A percentile compares a stretch with the other conserved stretches of the same genome.
phyloP scores from a whole-genome alignment of 192 early-diverging fungal species.

The Coemansia sp. region DNA sequence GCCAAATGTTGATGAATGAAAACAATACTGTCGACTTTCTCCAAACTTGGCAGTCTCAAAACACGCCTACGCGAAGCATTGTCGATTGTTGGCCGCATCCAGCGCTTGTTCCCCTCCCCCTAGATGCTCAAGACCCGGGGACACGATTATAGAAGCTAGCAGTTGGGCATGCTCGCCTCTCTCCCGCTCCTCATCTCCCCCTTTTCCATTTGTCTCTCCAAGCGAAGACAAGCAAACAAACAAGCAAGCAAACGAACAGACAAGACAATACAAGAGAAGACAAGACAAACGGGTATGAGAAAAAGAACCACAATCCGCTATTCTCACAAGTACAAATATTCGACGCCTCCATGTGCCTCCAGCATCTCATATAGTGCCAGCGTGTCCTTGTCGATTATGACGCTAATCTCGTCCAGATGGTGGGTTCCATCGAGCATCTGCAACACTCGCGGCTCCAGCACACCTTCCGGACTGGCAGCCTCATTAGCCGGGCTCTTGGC shows the following conservation, averaged over 20 bases:
- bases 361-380: constrained; percentile 20
- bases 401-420: constrained; percentile 50
- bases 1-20: too few relatives aligned
- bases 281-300: too few relatives aligned
- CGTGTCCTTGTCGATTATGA: constrained; percentile 22
- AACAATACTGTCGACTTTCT: not conserved
- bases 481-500: not conserved
- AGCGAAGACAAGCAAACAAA: not conserved
- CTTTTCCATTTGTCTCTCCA: too few relatives aligned
- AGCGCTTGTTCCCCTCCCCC: not conserved
- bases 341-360: constrained; percentile 27
- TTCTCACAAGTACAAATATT: constrained; percentile 31
- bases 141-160: too few relatives aligned
- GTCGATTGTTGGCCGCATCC: not conserved
- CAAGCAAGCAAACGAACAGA: too few relatives aligned
- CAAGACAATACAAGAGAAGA: too few relatives aligned
- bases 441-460: constrained; percentile 6
- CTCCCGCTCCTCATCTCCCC: too few relatives aligned
- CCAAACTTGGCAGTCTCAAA: not conserved
- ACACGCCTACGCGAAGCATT: not conserved
- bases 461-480: not conserved
- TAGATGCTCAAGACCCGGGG: not conserved
- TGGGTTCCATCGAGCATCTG: constrained; percentile 46
- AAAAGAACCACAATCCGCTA: not conserved
- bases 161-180: too few relatives aligned